A percentile compares a stretch with the other conserved stretches of the same genome.
These are phyloP conservation scores for Proliferodiscus dingleyae DNA, from an alignment of 2,329 filamentous ascomycete species.

Conservation along the genomic window DNA sequence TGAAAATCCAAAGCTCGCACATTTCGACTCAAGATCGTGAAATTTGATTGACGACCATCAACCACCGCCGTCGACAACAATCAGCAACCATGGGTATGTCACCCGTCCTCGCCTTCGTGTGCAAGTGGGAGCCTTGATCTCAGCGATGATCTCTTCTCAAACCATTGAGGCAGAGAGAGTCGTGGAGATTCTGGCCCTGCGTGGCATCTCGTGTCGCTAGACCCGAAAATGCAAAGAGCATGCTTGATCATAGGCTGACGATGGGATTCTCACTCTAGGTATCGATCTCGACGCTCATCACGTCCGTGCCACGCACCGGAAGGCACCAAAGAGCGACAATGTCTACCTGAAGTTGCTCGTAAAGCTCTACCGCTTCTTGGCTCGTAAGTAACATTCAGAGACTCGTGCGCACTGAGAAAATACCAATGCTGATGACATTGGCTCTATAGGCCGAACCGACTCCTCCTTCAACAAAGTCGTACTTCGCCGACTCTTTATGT, in stretches of 20 bases:
- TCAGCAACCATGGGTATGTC: slow-evolving; percentile 34
- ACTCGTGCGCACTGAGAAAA: not conserved
- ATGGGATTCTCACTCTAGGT: slow-evolving; percentile 51
- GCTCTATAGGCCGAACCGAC: slow-evolving; percentile 79
- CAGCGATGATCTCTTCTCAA: slow-evolving; percentile 9
- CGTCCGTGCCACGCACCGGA: slow-evolving; percentile 72
- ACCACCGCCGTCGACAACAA: slow-evolving; percentile 19
- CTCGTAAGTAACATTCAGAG: slow-evolving; percentile 62
- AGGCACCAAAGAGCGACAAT: slow-evolving; percentile 97
- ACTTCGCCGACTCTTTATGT: slow-evolving; percentile 96
- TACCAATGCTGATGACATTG: slow-evolving; percentile 2
- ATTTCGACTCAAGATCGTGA: slow-evolving; percentile 10
- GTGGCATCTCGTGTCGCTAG: slow-evolving; percentile 32
- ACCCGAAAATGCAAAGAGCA: slow-evolving; percentile 48
- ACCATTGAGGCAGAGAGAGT: slow-evolving; percentile 18
- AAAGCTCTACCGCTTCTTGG: slow-evolving; percentile 96
- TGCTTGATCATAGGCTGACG: slow-evolving; percentile 62
- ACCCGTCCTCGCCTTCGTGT: slow-evolving; percentile 31
- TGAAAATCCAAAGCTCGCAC: slow-evolving; percentile 2
- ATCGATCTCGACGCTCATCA: slow-evolving; percentile 69
- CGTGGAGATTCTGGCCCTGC: slow-evolving; percentile 25
- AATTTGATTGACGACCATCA: slow-evolving; percentile 2
- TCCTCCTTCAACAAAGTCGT: slow-evolving; percentile 98
- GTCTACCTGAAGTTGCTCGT: slow-evolving; percentile 95
- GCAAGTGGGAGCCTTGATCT: slow-evolving; percentile 31